These are phyloP conservation scores for Acrodontium crateriforme DNA, from an alignment of 2,329 filamentous ascomycete species.

Conservation along the genomic window DNA sequence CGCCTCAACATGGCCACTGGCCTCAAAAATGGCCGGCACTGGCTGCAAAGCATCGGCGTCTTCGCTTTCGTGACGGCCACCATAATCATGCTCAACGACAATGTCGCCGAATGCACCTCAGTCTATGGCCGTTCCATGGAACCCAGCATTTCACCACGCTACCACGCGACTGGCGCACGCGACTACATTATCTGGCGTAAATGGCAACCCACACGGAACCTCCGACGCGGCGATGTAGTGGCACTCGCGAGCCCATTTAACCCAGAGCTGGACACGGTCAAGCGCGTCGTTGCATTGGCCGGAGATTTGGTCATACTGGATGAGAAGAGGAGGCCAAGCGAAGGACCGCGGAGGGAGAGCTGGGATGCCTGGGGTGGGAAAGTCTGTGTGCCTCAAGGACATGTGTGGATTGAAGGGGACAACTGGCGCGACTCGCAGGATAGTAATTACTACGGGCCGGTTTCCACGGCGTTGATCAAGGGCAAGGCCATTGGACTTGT, in stretches of 20 bases:
- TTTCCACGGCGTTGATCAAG: constrained; percentile 51
- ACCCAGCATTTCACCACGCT: constrained; percentile 29
- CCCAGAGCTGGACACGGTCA: constrained; percentile 58
- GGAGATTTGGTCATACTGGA: constrained; percentile 61
- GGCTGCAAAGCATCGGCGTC: too few species aligned
- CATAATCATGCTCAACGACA: constrained; percentile 26
- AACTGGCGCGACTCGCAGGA: constrained; percentile 60
- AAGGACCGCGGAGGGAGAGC: constrained; percentile 17
- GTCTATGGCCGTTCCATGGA: constrained; percentile 32
- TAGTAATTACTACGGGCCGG: constrained; percentile 79
- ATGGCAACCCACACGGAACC: constrained; percentile 9
- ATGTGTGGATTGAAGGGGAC: constrained; percentile 94
- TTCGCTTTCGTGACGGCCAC: too few species aligned
- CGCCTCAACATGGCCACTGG: too few species aligned
- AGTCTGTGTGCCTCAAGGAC: constrained; percentile 60
- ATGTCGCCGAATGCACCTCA: constrained; percentile 23
- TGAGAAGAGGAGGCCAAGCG: constrained; percentile 22
- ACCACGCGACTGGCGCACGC: constrained; percentile 1
- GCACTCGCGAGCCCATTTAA: constrained; percentile 43
- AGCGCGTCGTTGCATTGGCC: constrained; percentile 67
- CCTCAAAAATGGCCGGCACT: too few species aligned
- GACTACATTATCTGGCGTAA: constrained; percentile 28
- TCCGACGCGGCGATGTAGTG: constrained; percentile 32
- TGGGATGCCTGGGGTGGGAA: constrained; percentile 19
- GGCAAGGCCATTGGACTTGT: constrained; percentile 62